Evolutionary conservation across 169 alveolate genomes (phyloP).

Genomic region (Eimeria mitis): DNA sequence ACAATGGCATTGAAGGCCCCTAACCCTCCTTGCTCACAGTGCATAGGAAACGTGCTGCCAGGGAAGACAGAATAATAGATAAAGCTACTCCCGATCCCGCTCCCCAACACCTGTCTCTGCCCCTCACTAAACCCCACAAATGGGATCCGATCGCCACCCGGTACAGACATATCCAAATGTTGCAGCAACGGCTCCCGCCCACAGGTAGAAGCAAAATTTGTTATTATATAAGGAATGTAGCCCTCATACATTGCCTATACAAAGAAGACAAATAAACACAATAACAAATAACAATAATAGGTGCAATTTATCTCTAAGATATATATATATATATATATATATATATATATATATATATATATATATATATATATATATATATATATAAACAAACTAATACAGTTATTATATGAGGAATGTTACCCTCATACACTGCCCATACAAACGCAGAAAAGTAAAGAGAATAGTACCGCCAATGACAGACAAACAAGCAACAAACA

Average conservation of each 20-base stretch:
- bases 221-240: conserved; percentile 10
- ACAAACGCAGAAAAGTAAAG: too few species aligned
- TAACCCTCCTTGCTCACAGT: conserved; percentile 39
- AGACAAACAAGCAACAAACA: too few species aligned
- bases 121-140: neutral
- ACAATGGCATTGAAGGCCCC: conserved; percentile 26
- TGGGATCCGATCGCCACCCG: neutral
- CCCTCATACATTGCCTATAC: conserved; percentile 22
- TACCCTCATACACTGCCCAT: neutral
- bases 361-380: too few species aligned
- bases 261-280: too few species aligned
- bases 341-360: neutral
- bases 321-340: neutral
- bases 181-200: neutral
- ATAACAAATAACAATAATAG: neutral
- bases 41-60: conserved; percentile 23
- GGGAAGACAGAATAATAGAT: conserved; percentile 18
- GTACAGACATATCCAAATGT: neutral
- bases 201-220: neutral
- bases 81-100: neutral
- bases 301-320: neutral
- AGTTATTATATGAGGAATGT: neutral
- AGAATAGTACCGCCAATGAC: too few species aligned
- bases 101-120: neutral
- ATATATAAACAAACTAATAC: too few species aligned